These are phyloP conservation scores for Penicillium coffeae DNA, from an alignment of 495 filamentous ascomycete genomes.

Conservation along the genomic window DNA sequence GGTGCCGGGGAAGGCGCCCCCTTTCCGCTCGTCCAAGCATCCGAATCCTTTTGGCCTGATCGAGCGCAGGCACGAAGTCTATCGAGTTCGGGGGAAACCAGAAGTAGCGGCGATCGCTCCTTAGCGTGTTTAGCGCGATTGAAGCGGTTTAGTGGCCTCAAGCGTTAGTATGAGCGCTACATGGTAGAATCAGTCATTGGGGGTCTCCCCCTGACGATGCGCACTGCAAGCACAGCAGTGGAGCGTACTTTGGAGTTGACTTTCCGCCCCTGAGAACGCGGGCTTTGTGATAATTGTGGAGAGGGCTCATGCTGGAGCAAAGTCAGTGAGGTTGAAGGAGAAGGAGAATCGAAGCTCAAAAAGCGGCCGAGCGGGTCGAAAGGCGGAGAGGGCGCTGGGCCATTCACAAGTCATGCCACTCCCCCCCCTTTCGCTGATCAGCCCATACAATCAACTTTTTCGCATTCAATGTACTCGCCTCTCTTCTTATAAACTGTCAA, in stretches of 20 bases:
- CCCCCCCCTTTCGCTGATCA: conserved; percentile 15
- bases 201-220: too few relatives aligned
- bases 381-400: conserved; percentile 14
- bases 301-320: too few relatives aligned
- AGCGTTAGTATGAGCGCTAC: background rate
- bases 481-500: conserved; percentile 8
- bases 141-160: background rate
- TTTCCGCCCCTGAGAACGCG: too few relatives aligned
- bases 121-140: background rate
- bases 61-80: background rate
- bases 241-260: too few relatives aligned
- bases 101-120: background rate
- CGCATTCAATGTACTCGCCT: background rate
- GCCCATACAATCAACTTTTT: conserved; percentile 12
- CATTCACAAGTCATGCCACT: conserved; percentile 43
- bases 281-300: too few relatives aligned
- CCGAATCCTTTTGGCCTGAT: too few relatives aligned
- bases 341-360: background rate
- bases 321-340: background rate
- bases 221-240: too few relatives aligned
- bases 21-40: too few relatives aligned
- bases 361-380: background rate
- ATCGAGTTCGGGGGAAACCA: background rate
- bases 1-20: too few relatives aligned
- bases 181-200: background rate